These are phyloP conservation scores for Colletotrichum caudatum DNA, from an alignment of 2,329 filamentous ascomycete genomes.

Conservation along the genomic window DNA sequence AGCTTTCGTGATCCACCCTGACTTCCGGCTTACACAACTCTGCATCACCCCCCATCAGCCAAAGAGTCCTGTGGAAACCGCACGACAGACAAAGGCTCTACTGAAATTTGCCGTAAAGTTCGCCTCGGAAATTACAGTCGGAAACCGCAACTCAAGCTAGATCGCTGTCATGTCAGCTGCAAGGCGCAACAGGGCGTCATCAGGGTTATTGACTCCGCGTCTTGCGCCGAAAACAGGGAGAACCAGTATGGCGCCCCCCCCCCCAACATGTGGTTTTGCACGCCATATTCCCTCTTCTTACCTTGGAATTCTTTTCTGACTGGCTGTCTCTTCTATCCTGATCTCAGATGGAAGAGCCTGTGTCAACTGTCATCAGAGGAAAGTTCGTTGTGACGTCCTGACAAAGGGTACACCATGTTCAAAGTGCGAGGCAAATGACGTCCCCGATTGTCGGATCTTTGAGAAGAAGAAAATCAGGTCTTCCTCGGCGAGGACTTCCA, in stretches of 20 bases:
- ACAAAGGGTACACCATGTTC: conserved; percentile 60
- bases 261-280: conserved; percentile 6
- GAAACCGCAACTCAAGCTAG: not conserved
- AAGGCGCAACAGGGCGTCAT: conserved; percentile 17
- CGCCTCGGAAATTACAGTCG: not conserved
- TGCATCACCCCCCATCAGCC: not conserved
- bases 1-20: not conserved
- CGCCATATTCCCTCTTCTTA: not conserved
- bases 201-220: not conserved
- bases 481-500: conserved; percentile 49
- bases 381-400: conserved; percentile 64
- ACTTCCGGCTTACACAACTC: conserved; percentile 30
- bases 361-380: conserved; percentile 62
- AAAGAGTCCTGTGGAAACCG: not conserved
- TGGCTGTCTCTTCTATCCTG: not conserved
- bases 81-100: not conserved
- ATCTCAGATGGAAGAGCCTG: conserved; percentile 56
- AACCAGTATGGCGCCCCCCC: conserved; percentile 34
- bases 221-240: conserved; percentile 19
- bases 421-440: conserved; percentile 58
- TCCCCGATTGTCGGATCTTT: conserved; percentile 59
- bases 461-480: conserved; percentile 62
- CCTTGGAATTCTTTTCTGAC: not conserved
- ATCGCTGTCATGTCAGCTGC: conserved; percentile 10
- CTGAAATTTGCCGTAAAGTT: too few species aligned